These are phyloP conservation scores for Kandelia obovata DNA, from an alignment of 345 rosid species.

Conservation along the genomic window DNA sequence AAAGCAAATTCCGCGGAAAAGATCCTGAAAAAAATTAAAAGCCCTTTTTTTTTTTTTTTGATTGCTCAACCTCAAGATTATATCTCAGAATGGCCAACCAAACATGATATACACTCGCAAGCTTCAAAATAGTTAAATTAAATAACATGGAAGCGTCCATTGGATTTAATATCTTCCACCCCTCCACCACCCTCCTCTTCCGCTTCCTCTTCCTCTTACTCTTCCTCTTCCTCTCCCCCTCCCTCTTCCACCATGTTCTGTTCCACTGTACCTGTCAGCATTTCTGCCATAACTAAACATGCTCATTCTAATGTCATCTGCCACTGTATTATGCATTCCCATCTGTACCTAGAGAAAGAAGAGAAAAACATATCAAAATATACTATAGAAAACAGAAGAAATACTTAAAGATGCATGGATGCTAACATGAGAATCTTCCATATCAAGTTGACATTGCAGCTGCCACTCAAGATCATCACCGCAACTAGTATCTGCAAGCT, in stretches of 20 bases:
- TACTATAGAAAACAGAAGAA: constrained; percentile 1
- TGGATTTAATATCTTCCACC: constrained; percentile 4
- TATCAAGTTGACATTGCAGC: constrained; percentile 75
- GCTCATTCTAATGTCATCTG: constrained; percentile 61
- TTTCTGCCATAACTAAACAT: constrained; percentile 72
- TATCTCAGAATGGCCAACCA: too few species aligned
- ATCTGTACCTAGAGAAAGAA: constrained; percentile 39
- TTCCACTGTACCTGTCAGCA: constrained; percentile 21
- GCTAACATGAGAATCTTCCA: constrained; percentile 69
- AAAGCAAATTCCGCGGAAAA: too few species aligned
- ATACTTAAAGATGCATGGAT: constrained; percentile 11
- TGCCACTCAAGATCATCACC: constrained; percentile 87
- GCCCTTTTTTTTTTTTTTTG: too few species aligned
- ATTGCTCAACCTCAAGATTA: too few species aligned
- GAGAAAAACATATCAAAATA: background rate
- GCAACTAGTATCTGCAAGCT: constrained; percentile 40
- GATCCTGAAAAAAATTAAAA: too few species aligned
- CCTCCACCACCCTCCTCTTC: background rate
- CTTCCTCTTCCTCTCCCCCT: constrained; percentile 40
- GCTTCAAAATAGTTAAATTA: background rate
- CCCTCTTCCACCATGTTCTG: constrained; percentile 48
- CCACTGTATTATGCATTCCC: constrained; percentile 38
- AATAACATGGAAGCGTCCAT: background rate
- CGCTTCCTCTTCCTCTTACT: constrained; percentile 38
- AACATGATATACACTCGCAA: background rate